Evolutionary conservation across 2,329 filamentous ascomycete species (phyloP), one percentile per base, ranked within the genome.

Genomic region (Botrytis tulipae): DNA sequence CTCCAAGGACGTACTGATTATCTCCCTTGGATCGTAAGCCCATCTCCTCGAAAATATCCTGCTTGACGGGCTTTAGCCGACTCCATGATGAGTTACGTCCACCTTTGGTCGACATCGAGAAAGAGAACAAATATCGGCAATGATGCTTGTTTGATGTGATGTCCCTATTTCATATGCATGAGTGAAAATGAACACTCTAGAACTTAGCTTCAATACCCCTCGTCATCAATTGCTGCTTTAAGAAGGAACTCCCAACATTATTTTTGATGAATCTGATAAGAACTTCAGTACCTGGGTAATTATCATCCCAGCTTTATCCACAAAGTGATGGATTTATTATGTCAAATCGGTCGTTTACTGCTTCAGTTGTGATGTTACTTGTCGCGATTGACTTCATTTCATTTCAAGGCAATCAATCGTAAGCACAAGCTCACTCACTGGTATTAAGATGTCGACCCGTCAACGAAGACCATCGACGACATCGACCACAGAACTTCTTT

Each of bases 1-100:
- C 20, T 40, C 20, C 37, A 35, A 57, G 71, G 35, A 75, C 74
- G 70, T 85, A 95, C 94, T 92, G 91, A 66, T 87, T 92, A 82
- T 98, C 95, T 70, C 95, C 95, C 81, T 97, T 98, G 3, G 94
- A 97, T 7, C 93, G 93, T 76, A 97, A 87, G 2, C 95, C 95
- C 77, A 97, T 92, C 74, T 86, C 88, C 78, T 97, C 93, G 42
- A 98, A 85, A 22, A 93, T 89, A 82, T 98, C 94, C 73, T 90
- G 84, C 62, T 91, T 89, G 74, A 91, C 87, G 20, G 93, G 91
- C 82, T 92, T 94, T 76, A 97, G 84, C 76, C 92, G 87, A 74
- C 88, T 89, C 90, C 91, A 93, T 66, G 89, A 88, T 59, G 81
- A 79, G 57, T 82, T 79, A 74, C 84, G 82, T 77, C 76, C 77